A percentile compares a stretch with the other conserved stretches of the same genome.
Evolutionary conservation across 2,329 filamentous ascomycete genomes (phyloP).

Genomic region (Niveomyces coronatus): DNA sequence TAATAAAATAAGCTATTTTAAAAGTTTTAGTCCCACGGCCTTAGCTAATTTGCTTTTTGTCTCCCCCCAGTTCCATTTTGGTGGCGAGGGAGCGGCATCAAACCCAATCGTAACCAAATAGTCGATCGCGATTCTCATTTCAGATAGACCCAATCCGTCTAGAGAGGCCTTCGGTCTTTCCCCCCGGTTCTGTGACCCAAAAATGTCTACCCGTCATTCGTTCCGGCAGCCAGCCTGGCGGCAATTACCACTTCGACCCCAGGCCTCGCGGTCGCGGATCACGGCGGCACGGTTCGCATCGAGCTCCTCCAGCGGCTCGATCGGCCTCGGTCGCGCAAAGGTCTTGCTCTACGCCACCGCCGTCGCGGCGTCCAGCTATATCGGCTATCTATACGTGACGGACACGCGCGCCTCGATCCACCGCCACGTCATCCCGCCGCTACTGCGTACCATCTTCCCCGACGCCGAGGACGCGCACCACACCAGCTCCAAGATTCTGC

Average conservation of each 20-base stretch:
- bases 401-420: constrained; percentile 65
- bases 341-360: constrained; percentile 30
- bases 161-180: too few relatives aligned
- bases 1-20: too few relatives aligned
- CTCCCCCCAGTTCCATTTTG: too few relatives aligned
- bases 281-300: constrained; percentile 11
- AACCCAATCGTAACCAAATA: too few relatives aligned
- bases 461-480: constrained; percentile 93
- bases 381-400: constrained; percentile 58
- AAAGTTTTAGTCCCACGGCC: too few relatives aligned
- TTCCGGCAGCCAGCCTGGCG: constrained; percentile 5
- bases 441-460: constrained; percentile 54
- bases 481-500: constrained; percentile 59
- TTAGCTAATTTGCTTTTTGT: too few relatives aligned
- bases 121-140: too few relatives aligned
- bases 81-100: too few relatives aligned
- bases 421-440: constrained; percentile 54
- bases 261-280: background rate
- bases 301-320: constrained; percentile 19
- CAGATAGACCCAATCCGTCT: too few relatives aligned
- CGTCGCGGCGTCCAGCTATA: constrained; percentile 30
- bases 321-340: constrained; percentile 23
- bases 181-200: too few relatives aligned
- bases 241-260: constrained; percentile 4
- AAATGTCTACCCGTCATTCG: constrained; percentile 3